These are phyloP conservation scores for Wallacemonas sp. DNA, from an alignment of 208 protist genomes.

Conservation along the genomic window DNA sequence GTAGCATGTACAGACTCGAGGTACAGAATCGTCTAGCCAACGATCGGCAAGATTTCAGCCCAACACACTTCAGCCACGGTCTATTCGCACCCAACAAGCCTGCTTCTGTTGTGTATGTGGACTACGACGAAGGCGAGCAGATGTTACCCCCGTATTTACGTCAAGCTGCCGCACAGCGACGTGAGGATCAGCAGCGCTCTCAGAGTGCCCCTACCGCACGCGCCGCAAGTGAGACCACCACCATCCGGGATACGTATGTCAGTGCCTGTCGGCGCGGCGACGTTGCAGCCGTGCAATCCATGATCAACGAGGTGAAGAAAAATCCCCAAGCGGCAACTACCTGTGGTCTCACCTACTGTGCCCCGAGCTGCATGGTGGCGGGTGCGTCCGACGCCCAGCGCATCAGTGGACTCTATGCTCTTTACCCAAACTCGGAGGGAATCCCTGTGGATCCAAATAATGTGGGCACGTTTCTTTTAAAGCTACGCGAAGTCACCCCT, in stretches of 20 bases:
- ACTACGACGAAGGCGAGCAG: conserved; percentile 63
- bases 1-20: conserved; percentile 64
- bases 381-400: conserved; percentile 34
- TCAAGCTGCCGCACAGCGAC: background rate
- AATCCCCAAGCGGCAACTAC: conserved; percentile 38
- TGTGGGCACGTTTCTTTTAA: background rate
- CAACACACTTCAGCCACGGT: conserved; percentile 71
- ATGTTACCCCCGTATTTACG: conserved; percentile 56
- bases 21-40: conserved; percentile 34
- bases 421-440: conserved; percentile 28
- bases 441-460: background rate
- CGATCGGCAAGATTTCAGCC: conserved; percentile 65
- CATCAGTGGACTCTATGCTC: conserved; percentile 24
- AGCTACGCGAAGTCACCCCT: background rate
- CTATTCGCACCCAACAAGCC: conserved; percentile 71
- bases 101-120: conserved; percentile 61
- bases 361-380: conserved; percentile 43
- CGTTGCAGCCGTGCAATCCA: conserved; percentile 34
- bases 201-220: background rate
- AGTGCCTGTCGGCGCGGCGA: conserved; percentile 38
- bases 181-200: background rate
- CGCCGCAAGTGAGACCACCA: background rate
- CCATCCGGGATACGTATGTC: conserved; percentile 31
- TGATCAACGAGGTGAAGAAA: conserved; percentile 37
- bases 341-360: conserved; percentile 70